Conservation (phyloP, 306 rosid species). For the Arachis hypogaea region DNA sequence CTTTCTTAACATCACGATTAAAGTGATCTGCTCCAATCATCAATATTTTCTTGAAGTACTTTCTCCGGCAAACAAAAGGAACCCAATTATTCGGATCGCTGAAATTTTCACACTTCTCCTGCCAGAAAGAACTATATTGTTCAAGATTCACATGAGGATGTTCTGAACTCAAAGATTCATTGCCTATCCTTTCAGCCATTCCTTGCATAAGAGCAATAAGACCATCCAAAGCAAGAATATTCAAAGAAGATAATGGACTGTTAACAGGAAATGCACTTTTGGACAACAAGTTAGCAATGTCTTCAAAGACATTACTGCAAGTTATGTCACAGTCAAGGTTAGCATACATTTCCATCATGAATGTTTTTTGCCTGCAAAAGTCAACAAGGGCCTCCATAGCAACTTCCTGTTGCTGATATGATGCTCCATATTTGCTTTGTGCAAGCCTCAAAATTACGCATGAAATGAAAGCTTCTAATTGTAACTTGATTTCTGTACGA, state of each 20-base stretch:
- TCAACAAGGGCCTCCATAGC: slow-evolving; percentile 96
- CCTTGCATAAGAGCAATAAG: slow-evolving; percentile 93
- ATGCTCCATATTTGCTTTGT: slow-evolving; percentile 79
- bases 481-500: slow-evolving; percentile 75
- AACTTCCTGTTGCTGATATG: slow-evolving; percentile 89
- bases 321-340: slow-evolving; percentile 89
- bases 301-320: slow-evolving; percentile 92
- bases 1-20: slow-evolving; percentile 95
- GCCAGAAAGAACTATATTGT: slow-evolving; percentile 93
- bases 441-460: slow-evolving; percentile 86
- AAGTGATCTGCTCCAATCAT: slow-evolving; percentile 96
- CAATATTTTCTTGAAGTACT: slow-evolving; percentile 81
- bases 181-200: slow-evolving; percentile 87
- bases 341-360: slow-evolving; percentile 81
- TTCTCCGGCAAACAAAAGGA: slow-evolving; percentile 80
- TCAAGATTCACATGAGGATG: slow-evolving; percentile 58
- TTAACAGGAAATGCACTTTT: slow-evolving; percentile 90
- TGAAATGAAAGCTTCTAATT: slow-evolving; percentile 84
- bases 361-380: slow-evolving; percentile 84
- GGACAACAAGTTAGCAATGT: slow-evolving; percentile 76
- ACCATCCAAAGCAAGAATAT: slow-evolving; percentile 90
- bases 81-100: slow-evolving; percentile 83
- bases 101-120: slow-evolving; percentile 78
- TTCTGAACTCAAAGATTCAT: slow-evolving; percentile 59
- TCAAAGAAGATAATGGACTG: slow-evolving; percentile 77